phyloP scores from a whole-genome alignment of 2,329 filamentous ascomycete genomes.

The Calonectria pseudoturangicola region DNA sequence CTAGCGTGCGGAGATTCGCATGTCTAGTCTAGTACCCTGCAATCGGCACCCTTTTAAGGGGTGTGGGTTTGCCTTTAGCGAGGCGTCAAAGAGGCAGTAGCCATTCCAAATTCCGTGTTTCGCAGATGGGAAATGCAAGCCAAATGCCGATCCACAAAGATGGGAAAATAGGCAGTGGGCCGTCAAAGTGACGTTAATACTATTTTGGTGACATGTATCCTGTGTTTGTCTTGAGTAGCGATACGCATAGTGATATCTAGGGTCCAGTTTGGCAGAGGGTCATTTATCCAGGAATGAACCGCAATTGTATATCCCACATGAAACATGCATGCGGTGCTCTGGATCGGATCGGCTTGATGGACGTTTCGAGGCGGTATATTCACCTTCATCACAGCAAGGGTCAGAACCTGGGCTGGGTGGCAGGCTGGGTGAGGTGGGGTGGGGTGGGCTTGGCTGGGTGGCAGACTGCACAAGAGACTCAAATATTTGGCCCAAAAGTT shows the following conservation, averaged over 20 bases:
- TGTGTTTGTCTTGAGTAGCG: not conserved
- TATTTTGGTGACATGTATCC: not conserved
- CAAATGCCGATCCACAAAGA: not conserved
- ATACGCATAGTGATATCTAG: not conserved
- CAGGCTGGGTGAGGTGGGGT: not conserved
- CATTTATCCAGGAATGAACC: not conserved
- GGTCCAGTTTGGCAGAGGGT: too few relatives aligned
- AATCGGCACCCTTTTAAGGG: not conserved
- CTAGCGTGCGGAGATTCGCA: not conserved
- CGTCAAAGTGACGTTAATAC: too few relatives aligned
- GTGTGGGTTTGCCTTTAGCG: not conserved
- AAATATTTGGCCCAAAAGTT: not conserved
- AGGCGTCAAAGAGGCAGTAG: not conserved
- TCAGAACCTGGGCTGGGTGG: not conserved
- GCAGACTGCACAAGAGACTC: not conserved
- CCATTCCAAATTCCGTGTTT: conserved; percentile 2
- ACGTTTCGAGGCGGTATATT: not conserved
- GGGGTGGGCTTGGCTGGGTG: not conserved
- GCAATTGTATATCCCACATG: not conserved
- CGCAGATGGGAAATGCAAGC: not conserved
- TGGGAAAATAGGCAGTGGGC: not conserved
- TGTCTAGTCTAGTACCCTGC: not conserved
- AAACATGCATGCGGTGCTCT: not conserved
- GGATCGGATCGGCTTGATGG: not conserved
- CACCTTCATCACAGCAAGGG: conserved; percentile 6